These are phyloP conservation scores for Cystobasidium ongulense DNA, from an alignment of 768 basidiomycete species.

Conservation along the genomic window DNA sequence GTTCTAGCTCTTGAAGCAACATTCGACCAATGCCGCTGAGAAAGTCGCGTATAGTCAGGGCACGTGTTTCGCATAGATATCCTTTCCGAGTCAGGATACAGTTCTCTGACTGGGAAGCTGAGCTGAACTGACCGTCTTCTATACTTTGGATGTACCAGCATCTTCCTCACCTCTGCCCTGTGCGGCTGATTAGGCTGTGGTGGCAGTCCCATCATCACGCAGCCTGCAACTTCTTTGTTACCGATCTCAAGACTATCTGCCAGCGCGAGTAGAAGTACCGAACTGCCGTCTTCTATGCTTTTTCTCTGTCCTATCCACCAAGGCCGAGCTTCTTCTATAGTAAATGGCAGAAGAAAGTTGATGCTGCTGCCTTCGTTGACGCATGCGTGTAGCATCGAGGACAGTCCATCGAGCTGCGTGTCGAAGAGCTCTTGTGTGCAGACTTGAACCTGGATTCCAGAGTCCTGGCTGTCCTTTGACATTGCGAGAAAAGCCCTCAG, in stretches of 20 bases:
- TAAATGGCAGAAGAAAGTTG: constrained; percentile 23
- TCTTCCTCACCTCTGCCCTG: constrained; percentile 12
- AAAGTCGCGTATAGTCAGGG: background rate
- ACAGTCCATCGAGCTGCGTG: background rate
- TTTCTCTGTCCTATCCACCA: background rate
- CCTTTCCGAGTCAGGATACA: background rate
- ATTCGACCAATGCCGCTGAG: background rate
- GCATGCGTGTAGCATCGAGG: constrained; percentile 8
- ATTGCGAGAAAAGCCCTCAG: no score
- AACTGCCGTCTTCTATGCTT: background rate
- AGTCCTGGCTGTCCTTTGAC: no score
- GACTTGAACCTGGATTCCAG: background rate
- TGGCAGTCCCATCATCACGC: background rate
- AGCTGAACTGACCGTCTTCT: background rate
- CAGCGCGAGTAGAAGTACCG: background rate
- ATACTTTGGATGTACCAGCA: constrained; percentile 21
- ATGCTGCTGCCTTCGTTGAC: background rate
- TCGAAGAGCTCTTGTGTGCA: background rate
- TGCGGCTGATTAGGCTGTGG: constrained; percentile 24
- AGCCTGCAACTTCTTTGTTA: background rate
- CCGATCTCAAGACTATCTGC: background rate
- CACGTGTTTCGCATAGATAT: background rate
- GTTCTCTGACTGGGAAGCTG: background rate
- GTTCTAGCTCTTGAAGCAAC: background rate
- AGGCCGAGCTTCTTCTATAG: background rate